Evolutionary conservation across 2,329 filamentous ascomycete genomes (phyloP).

Genomic region (Xylaria polymorpha): DNA sequence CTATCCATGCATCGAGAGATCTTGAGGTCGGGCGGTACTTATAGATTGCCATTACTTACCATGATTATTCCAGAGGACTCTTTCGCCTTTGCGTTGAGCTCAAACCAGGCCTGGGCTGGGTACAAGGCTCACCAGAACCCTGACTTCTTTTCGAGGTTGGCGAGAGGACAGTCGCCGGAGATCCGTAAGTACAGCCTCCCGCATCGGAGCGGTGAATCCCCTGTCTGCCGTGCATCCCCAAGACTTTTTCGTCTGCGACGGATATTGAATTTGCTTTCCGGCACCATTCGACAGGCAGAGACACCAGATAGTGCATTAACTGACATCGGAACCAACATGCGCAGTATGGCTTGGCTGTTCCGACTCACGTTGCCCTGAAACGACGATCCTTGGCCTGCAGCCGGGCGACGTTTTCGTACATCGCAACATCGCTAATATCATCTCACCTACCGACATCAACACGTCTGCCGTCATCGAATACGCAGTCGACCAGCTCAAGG

Average conservation of each 20-base stretch:
- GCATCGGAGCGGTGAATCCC: not conserved
- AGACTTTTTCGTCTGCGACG: not conserved
- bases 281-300: not conserved
- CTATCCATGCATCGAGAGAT: slow-evolving; percentile 13
- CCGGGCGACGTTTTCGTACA: slow-evolving; percentile 90
- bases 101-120: slow-evolving; percentile 77
- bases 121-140: slow-evolving; percentile 74
- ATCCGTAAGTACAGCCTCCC: slow-evolving; percentile 60
- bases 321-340: slow-evolving; percentile 11
- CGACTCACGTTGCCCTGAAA: slow-evolving; percentile 86
- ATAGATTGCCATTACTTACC: slow-evolving; percentile 40
- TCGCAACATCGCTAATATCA: slow-evolving; percentile 89
- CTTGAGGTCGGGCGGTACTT: not conserved
- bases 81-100: slow-evolving; percentile 71
- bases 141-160: slow-evolving; percentile 75
- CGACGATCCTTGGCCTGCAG: slow-evolving; percentile 79
- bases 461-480: slow-evolving; percentile 82
- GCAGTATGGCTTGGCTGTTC: slow-evolving; percentile 87
- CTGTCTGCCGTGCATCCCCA: not conserved
- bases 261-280: not conserved
- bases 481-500: slow-evolving; percentile 77
- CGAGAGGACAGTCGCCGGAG: slow-evolving; percentile 72
- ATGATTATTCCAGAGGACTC: slow-evolving; percentile 60
- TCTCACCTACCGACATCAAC: slow-evolving; percentile 80
- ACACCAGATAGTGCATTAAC: slow-evolving; percentile 1